Conservation (phyloP, 176 grass and related monocot species). For the Hordeum vulgare region DNA sequence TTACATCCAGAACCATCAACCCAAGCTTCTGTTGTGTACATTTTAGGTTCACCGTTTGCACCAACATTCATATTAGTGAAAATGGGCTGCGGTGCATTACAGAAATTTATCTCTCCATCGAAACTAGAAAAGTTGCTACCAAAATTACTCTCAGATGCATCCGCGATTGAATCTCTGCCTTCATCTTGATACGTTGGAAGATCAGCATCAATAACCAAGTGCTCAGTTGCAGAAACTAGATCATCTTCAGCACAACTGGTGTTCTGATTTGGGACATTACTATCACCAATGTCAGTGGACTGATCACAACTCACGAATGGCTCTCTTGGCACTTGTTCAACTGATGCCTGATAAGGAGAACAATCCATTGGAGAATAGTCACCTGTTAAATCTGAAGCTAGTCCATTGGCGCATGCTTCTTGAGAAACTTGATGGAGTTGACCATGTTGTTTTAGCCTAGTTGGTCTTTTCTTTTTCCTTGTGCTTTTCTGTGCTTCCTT, state of each 20-base stretch:
- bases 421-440: slow-evolving; percentile 28
- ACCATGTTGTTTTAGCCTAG: slow-evolving; percentile 39
- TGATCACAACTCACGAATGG: slow-evolving; percentile 26
- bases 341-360: slow-evolving; percentile 51
- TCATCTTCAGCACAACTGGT: slow-evolving; percentile 37
- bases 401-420: slow-evolving; percentile 24
- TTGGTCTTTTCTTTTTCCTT: slow-evolving; percentile 53
- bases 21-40: slow-evolving; percentile 17
- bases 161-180: background rate
- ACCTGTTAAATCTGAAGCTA: slow-evolving; percentile 29
- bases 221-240: slow-evolving; percentile 48
- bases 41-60: slow-evolving; percentile 14
- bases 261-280: slow-evolving; percentile 24
- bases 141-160: slow-evolving; percentile 30
- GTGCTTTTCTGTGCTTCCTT: slow-evolving; percentile 43
- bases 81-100: slow-evolving; percentile 18
- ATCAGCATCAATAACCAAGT: slow-evolving; percentile 42
- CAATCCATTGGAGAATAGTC: slow-evolving; percentile 91
- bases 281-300: slow-evolving; percentile 1
- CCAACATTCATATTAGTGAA: slow-evolving; percentile 27
- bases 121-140: slow-evolving; percentile 48
- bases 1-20: slow-evolving; percentile 3
- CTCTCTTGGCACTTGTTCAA: slow-evolving; percentile 43
- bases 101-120: slow-evolving; percentile 15
- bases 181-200: slow-evolving; percentile 16